A percentile compares a stretch with the other conserved stretches of the same genome.
phyloP scores from a whole-genome alignment of 73 alveolate species.

The Paraurostyla sp. region DNA sequence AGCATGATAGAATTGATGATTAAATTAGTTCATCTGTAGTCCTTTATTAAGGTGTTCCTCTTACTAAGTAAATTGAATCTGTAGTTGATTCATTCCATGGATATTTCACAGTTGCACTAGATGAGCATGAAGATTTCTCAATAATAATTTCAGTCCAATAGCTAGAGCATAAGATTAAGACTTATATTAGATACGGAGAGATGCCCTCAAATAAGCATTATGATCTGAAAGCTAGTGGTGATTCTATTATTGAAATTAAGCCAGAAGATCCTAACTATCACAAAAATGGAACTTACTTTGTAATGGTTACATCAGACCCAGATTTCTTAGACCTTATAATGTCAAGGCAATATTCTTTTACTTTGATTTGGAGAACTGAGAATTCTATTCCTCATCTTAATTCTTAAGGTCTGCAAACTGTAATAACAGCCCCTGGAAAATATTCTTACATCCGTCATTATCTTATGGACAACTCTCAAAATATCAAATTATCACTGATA shows the following conservation, averaged over 20 bases:
- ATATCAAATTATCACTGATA: conserved; percentile 17
- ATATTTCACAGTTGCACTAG: conserved; percentile 1
- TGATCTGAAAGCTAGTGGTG: not conserved
- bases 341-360: not conserved
- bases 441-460: conserved; percentile 11
- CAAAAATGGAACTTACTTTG: not conserved
- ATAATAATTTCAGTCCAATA: not conserved
- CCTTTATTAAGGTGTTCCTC: conserved; percentile 46
- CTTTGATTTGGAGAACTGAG: conserved; percentile 11
- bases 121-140: not conserved
- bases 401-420: conserved; percentile 42
- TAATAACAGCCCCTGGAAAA: not conserved
- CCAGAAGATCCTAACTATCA: not conserved
- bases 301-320: not conserved
- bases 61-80: not conserved
- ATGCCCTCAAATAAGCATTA: not conserved
- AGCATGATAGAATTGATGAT: not conserved
- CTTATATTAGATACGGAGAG: conserved; percentile 15
- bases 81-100: not conserved
- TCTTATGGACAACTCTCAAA: conserved; percentile 7
- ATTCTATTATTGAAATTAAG: not conserved
- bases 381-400: conserved; percentile 15
- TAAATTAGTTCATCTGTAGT: not conserved
- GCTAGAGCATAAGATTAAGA: not conserved
- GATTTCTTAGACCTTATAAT: conserved; percentile 4